Conservation (phyloP, 495 filamentous ascomycete species). For the Penicillium angulare region DNA sequence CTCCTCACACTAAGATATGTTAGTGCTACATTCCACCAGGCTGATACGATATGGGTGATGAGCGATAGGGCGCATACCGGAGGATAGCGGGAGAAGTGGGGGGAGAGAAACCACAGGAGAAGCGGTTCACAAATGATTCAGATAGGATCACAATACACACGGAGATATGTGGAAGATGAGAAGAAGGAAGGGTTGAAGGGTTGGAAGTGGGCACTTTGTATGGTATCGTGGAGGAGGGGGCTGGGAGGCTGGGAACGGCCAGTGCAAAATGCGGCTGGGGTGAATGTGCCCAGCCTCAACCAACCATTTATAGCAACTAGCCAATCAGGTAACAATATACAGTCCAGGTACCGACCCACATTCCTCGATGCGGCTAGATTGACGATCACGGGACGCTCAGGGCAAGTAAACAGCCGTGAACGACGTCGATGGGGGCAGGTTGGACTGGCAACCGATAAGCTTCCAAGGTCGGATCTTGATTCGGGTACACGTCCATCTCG, state of each 20-base stretch:
- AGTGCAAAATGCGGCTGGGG: constrained; percentile 24
- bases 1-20: constrained; percentile 23
- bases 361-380: constrained; percentile 30
- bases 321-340: constrained; percentile 12
- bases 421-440: constrained; percentile 11
- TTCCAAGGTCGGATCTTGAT: too few relatives aligned
- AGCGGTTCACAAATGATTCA: not conserved
- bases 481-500: too few relatives aligned
- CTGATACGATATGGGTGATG: constrained; percentile 10
- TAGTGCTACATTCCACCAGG: constrained; percentile 15
- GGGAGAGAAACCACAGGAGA: constrained; percentile 12
- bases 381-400: constrained; percentile 29
- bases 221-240: constrained; percentile 40
- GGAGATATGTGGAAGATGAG: constrained; percentile 10
- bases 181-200: constrained; percentile 20
- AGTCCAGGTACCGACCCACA: constrained; percentile 8
- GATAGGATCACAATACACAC: not conserved
- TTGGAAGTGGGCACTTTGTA: constrained; percentile 23
- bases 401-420: constrained; percentile 39
- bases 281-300: constrained; percentile 29
- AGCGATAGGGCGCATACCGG: constrained; percentile 34
- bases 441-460: constrained; percentile 30
- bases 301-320: constrained; percentile 16
- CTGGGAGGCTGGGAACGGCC: constrained; percentile 44
- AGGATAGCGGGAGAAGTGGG: constrained; percentile 26